phyloP scores from a whole-genome alignment of 2,329 filamentous ascomycete species.

The Aureobasidium namibiae region DNA sequence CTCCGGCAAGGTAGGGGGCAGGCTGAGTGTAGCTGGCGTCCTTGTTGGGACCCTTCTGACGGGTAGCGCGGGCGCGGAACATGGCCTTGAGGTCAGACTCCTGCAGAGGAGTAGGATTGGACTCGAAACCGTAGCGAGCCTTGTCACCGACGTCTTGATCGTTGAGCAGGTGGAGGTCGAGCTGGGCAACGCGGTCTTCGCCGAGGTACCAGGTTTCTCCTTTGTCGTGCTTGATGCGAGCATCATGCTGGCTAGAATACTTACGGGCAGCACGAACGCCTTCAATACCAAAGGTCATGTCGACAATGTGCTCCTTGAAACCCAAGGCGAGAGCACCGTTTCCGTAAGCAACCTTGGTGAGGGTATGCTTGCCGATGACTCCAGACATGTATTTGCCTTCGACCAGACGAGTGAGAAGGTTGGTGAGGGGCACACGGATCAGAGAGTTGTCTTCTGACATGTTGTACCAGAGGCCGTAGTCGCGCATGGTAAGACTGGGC shows the following conservation, averaged over 20 bases:
- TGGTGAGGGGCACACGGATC: background rate
- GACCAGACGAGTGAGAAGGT: background rate
- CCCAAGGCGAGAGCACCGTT: background rate
- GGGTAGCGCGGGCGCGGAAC: background rate
- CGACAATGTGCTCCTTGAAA: background rate
- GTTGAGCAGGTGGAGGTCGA: conserved; percentile 49
- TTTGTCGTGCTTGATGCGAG: conserved; percentile 21
- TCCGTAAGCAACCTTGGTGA: background rate
- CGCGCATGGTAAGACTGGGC: conserved; percentile 31
- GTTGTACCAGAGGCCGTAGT: conserved; percentile 45
- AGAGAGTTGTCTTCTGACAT: conserved; percentile 14
- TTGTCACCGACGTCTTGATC: conserved; percentile 39
- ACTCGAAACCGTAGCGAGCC: conserved; percentile 39
- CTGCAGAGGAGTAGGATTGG: conserved; percentile 36
- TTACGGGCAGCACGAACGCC: conserved; percentile 39
- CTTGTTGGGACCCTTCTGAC: background rate
- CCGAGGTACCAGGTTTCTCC: conserved; percentile 49
- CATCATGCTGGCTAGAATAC: conserved; percentile 41
- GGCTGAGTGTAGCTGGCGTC: background rate
- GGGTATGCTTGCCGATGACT: background rate
- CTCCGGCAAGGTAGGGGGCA: background rate
- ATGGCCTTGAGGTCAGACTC: conserved; percentile 25
- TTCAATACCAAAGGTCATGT: conserved; percentile 31
- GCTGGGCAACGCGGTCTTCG: conserved; percentile 46
- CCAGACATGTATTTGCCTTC: background rate